These are phyloP conservation scores for Arabidopsis thaliana DNA, from an alignment of 345 rosid genomes.

Conservation along the genomic window DNA sequence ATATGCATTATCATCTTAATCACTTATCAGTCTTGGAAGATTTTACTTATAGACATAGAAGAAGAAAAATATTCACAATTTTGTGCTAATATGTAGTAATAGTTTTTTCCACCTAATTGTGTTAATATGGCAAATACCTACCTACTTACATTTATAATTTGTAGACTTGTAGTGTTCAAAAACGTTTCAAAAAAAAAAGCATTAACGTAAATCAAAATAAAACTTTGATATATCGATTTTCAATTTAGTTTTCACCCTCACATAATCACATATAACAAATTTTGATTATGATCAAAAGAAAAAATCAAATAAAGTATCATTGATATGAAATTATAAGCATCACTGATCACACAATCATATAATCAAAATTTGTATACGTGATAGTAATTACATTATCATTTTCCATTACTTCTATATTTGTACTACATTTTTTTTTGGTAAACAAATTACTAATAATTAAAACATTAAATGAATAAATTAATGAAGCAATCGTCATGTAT, in stretches of 20 bases:
- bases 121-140: slow-evolving; percentile 1
- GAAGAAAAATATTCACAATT: slow-evolving; percentile 7
- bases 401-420: neutral
- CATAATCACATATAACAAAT: too few relatives aligned
- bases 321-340: too few relatives aligned
- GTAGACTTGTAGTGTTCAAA: neutral
- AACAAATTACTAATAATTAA: neutral
- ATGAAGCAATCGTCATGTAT: slow-evolving; percentile 28
- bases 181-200: slow-evolving; percentile 12
- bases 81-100: slow-evolving; percentile 23
- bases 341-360: too few relatives aligned
- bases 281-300: too few relatives aligned
- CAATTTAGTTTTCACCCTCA: too few relatives aligned
- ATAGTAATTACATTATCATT: too few relatives aligned
- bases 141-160: neutral
- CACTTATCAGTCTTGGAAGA: neutral
- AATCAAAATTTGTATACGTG: too few relatives aligned
- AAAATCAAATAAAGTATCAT: too few relatives aligned
- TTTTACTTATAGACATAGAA: neutral
- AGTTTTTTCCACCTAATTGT: neutral
- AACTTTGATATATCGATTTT: too few relatives aligned
- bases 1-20: neutral
- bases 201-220: neutral
- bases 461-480: neutral
- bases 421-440: neutral